Conservation (phyloP, 306 rosid species). For the Dalbergia cultrata region DNA sequence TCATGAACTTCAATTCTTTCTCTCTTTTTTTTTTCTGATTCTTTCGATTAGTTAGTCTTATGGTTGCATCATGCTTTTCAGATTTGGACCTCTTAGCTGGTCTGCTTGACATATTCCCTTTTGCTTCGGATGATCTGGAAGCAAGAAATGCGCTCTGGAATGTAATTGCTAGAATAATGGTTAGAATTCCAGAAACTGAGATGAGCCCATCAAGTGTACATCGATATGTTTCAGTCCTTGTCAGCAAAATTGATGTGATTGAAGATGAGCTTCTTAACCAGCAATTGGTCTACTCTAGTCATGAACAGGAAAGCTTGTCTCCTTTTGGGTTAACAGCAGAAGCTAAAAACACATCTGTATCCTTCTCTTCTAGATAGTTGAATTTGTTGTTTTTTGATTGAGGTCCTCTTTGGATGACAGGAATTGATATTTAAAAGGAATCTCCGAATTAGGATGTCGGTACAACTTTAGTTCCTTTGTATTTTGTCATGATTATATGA, state of each 20-base stretch:
- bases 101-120: conserved; percentile 86
- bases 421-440: conserved; percentile 26
- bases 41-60: conserved; percentile 35
- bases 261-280: conserved; percentile 88
- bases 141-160: conserved; percentile 92
- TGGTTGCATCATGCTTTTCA: conserved; percentile 50
- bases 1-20: conserved; percentile 1
- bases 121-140: conserved; percentile 82
- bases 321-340: conserved; percentile 48
- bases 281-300: conserved; percentile 50
- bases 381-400: conserved; percentile 32
- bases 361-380: conserved; percentile 56
- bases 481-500: conserved; percentile 1
- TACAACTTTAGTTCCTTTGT: conserved; percentile 26
- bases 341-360: conserved; percentile 82
- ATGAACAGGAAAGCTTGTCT: conserved; percentile 46
- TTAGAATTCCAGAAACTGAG: conserved; percentile 67
- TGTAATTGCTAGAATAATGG: conserved; percentile 68
- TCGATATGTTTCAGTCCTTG: conserved; percentile 67
- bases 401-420: conserved; percentile 15
- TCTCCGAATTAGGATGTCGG: conserved; percentile 23
- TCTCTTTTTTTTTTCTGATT: conserved; percentile 1
- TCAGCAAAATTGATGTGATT: conserved; percentile 71
- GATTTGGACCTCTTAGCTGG: conserved; percentile 77
- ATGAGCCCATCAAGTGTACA: conserved; percentile 63